A percentile compares a stretch with the other conserved stretches of the same genome.
Conservation (phyloP, 768 basidiomycete species). For the Pleurotus djamor region DNA sequence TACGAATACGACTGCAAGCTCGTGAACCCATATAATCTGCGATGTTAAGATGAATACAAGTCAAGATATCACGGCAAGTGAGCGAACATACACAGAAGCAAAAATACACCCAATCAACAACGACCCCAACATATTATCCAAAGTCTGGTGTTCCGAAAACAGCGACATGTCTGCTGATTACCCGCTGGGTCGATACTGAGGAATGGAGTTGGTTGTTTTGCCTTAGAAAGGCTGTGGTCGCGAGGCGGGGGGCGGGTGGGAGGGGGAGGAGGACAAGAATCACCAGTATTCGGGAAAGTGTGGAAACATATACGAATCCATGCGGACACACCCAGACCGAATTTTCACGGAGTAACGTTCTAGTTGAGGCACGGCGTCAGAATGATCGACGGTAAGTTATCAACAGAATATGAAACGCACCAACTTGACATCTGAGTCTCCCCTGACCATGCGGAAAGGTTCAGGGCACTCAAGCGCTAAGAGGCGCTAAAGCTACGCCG, state of each 20-base stretch:
- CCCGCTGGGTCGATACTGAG: not conserved
- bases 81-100: not conserved
- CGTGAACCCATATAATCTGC: not conserved
- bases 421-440: too few species aligned
- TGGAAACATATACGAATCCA: not conserved
- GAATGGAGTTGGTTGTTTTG: not conserved
- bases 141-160: not conserved
- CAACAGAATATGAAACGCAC: too few species aligned
- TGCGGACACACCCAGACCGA: not conserved
- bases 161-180: not conserved
- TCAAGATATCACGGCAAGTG: too few species aligned
- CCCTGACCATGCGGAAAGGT: too few species aligned
- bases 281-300: not conserved
- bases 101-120: not conserved
- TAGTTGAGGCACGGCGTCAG: too few species aligned
- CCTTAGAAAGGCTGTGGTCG: not conserved
- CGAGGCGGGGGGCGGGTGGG: not conserved
- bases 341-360: not conserved
- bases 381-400: too few species aligned
- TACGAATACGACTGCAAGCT: conserved; percentile 1
- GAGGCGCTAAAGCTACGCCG: too few species aligned
- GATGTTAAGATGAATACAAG: not conserved
- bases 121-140: conserved; percentile 5
- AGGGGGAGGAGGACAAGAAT: not conserved
- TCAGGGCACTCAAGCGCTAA: too few species aligned